Evolutionary conservation across 805 yeast species (phyloP).

Genomic region (Candida nemodendra): DNA sequence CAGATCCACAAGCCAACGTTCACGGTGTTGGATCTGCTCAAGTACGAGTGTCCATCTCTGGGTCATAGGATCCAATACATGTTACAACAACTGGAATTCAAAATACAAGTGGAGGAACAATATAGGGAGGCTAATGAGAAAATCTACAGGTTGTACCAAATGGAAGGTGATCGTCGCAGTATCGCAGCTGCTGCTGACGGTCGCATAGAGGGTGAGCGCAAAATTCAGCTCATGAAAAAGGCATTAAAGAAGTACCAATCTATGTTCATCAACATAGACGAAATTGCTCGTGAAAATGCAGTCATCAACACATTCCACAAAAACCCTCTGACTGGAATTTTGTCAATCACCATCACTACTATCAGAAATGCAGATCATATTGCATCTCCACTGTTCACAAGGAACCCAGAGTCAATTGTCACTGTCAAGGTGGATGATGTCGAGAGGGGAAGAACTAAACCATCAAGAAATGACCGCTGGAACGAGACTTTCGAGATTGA

Average conservation of each 20-base stretch:
- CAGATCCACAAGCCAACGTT: conserved; percentile 42
- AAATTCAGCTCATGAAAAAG: conserved; percentile 79
- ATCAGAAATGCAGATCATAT: conserved; percentile 91
- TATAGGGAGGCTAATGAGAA: conserved; percentile 92
- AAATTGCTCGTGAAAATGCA: conserved; percentile 63
- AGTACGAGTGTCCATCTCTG: conserved; percentile 90
- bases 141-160: conserved; percentile 76
- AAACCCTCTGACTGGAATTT: conserved; percentile 78
- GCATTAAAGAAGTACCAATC: conserved; percentile 86
- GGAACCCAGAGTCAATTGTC: conserved; percentile 76
- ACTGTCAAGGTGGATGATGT: conserved; percentile 86
- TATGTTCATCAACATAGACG: conserved; percentile 73
- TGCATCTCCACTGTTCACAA: conserved; percentile 75
- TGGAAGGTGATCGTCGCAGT: conserved; percentile 87
- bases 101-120: conserved; percentile 90
- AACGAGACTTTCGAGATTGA: conserved; percentile 76
- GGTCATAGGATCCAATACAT: conserved; percentile 94
- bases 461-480: conserved; percentile 77
- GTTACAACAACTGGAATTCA: conserved; percentile 93
- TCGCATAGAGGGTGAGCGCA: conserved; percentile 75
- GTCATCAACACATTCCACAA: conserved; percentile 71
- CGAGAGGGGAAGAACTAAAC: conserved; percentile 71
- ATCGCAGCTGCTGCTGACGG: conserved; percentile 90
- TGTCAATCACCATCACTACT: conserved; percentile 70
- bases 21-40: conserved; percentile 76